phyloP scores from a whole-genome alignment of 1,139 yeast species.

The Blastobotrys proliferans region DNA sequence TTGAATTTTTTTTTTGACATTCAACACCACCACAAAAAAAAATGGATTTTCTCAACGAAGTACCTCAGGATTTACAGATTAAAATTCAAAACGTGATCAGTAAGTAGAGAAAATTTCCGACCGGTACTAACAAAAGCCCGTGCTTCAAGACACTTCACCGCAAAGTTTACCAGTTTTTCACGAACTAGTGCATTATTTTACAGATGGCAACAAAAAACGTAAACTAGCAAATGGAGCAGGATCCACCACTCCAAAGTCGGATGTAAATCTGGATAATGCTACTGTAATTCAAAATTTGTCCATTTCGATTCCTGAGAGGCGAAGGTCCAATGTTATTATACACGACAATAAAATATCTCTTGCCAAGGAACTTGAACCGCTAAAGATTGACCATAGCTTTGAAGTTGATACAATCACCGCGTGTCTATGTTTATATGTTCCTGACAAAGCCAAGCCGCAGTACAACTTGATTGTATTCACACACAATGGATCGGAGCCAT shows the following conservation, averaged over 20 bases:
- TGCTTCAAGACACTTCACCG: constrained; percentile 1
- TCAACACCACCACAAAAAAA: neutral
- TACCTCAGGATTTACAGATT: constrained; percentile 9
- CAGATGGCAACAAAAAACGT: neutral
- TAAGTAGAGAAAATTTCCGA: constrained; percentile 1
- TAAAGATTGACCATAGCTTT: constrained; percentile 10
- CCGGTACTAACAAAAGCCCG: too few species aligned
- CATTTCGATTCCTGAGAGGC: constrained; percentile 30
- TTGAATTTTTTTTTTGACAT: too few species aligned
- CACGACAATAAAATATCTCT: constrained; percentile 17
- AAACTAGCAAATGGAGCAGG: neutral
- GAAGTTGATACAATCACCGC: constrained; percentile 11
- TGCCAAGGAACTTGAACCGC: constrained; percentile 10
- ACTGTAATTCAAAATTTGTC: constrained; percentile 23
- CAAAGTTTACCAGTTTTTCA: constrained; percentile 4
- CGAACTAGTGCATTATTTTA: constrained; percentile 1
- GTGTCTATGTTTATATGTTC: constrained; percentile 24
- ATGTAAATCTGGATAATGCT: neutral
- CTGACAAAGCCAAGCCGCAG: constrained; percentile 38
- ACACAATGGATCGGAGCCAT: constrained; percentile 20
- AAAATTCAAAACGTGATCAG: constrained; percentile 5
- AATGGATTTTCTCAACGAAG: constrained; percentile 2
- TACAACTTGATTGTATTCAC: constrained; percentile 32
- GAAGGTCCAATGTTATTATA: constrained; percentile 26
- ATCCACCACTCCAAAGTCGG: neutral